phyloP scores from a whole-genome alignment of 2,329 filamentous ascomycete genomes.

The Byssochlamys sp. region DNA sequence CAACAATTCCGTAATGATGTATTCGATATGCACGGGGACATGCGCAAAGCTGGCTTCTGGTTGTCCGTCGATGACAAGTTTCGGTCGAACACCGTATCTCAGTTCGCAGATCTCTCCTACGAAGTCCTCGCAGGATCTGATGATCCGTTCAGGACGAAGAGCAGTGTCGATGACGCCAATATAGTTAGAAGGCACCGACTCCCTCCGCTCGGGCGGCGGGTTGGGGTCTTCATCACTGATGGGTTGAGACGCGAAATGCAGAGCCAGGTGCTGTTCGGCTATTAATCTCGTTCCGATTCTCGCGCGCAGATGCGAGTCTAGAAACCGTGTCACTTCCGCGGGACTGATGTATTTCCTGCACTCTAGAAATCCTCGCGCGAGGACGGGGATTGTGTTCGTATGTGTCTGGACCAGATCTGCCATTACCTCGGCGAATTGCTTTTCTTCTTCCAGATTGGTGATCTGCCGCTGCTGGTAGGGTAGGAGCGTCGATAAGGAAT shows the following conservation, averaged over 20 bases:
- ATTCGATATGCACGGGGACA: constrained; percentile 91
- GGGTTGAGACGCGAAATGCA: constrained; percentile 67
- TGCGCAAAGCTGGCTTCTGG: constrained; percentile 83
- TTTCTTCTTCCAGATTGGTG: constrained; percentile 72
- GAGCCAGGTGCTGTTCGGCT: constrained; percentile 89
- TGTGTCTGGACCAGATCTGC: constrained; percentile 93
- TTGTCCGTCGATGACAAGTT: constrained; percentile 72
- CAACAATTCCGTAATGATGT: constrained; percentile 89
- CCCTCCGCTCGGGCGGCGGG: constrained; percentile 11
- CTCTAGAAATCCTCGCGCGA: constrained; percentile 87
- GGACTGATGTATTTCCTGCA: constrained; percentile 81
- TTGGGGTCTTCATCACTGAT: constrained; percentile 51
- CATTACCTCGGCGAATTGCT: constrained; percentile 82
- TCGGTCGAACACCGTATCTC: constrained; percentile 81
- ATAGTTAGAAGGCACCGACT: constrained; percentile 47
- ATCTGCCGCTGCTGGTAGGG: constrained; percentile 70
- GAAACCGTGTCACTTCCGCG: constrained; percentile 73
- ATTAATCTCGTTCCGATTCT: constrained; percentile 89
- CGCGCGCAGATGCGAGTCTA: constrained; percentile 87
- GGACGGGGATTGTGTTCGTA: constrained; percentile 82
- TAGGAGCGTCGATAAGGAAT: constrained; percentile 80
- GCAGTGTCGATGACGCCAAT: constrained; percentile 93
- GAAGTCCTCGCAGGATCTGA: constrained; percentile 76
- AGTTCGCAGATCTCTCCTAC: constrained; percentile 95
- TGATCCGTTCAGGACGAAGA: constrained; percentile 67